These are phyloP conservation scores for Penicillium sp. DNA, from an alignment of 2,329 filamentous ascomycete genomes.

Conservation along the genomic window DNA sequence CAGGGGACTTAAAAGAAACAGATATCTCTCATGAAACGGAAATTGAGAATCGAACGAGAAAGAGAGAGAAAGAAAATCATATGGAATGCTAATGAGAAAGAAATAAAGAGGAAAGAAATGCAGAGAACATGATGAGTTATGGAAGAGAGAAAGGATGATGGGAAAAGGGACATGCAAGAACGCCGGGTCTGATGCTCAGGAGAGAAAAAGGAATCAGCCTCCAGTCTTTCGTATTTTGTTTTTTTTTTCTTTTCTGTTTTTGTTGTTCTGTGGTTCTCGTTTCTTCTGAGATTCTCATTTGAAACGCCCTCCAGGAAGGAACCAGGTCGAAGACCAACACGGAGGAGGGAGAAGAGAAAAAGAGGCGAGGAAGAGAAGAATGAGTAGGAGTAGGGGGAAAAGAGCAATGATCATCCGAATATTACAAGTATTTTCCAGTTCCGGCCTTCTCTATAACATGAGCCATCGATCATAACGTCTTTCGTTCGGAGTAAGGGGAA, in stretches of 20 bases:
- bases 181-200: slow-evolving; percentile 24
- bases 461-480: slow-evolving; percentile 43
- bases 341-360: slow-evolving; percentile 9
- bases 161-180: slow-evolving; percentile 18
- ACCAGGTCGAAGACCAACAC: not conserved
- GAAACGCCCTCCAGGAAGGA: not conserved
- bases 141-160: not conserved
- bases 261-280: slow-evolving; percentile 3
- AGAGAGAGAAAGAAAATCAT: slow-evolving; percentile 1
- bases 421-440: slow-evolving; percentile 27
- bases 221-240: slow-evolving; percentile 17
- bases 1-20: slow-evolving; percentile 13
- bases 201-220: slow-evolving; percentile 13
- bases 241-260: no score
- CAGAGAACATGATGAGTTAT: slow-evolving; percentile 1
- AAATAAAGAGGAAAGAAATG: slow-evolving; percentile 9
- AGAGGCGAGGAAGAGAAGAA: slow-evolving; percentile 15
- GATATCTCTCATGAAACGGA: not conserved
- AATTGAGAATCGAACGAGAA: not conserved
- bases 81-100: slow-evolving; percentile 13
- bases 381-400: slow-evolving; percentile 19
- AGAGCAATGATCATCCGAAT: slow-evolving; percentile 22
- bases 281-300: slow-evolving; percentile 3
- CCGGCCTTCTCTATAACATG: slow-evolving; percentile 41
- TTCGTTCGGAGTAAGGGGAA: slow-evolving; percentile 28